These are phyloP conservation scores for Copromyces sp. DNA, from an alignment of 495 filamentous ascomycete species.

Conservation along the genomic window DNA sequence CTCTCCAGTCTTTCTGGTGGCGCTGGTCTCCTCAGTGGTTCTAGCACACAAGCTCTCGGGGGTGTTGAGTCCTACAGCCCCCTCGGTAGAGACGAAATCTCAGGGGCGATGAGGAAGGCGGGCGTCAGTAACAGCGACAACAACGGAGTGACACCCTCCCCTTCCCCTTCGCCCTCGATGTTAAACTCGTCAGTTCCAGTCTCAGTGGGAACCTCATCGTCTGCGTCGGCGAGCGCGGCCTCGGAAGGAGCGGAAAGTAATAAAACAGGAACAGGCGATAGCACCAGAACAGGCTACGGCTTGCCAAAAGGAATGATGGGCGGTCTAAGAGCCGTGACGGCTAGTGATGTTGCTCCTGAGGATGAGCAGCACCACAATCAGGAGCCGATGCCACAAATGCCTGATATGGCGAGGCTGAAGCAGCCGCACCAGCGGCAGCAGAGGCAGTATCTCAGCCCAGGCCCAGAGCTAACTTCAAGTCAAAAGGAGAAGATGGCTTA, in stretches of 20 bases:
- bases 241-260: not conserved
- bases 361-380: not conserved
- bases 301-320: not conserved
- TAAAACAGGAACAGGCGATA: not conserved
- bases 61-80: conserved; percentile 13
- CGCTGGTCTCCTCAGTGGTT: not conserved
- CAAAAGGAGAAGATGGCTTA: not conserved
- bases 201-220: not conserved
- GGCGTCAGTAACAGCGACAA: not conserved
- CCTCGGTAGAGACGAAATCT: not conserved
- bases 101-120: not conserved
- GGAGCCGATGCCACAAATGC: not conserved
- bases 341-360: not conserved
- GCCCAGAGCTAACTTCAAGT: not conserved
- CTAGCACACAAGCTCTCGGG: not conserved
- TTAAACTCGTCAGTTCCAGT: not conserved
- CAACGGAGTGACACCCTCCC: not conserved
- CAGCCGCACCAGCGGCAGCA: conserved; percentile 38
- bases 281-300: not conserved
- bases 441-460: conserved; percentile 22
- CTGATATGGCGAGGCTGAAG: conserved; percentile 35
- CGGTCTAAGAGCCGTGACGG: not conserved
- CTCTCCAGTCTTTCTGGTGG: not conserved
- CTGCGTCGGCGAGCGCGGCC: not conserved
- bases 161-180: not conserved